Conservation (phyloP, 1,139 yeast genomes). For the Meyerozyma smithsonii region DNA sequence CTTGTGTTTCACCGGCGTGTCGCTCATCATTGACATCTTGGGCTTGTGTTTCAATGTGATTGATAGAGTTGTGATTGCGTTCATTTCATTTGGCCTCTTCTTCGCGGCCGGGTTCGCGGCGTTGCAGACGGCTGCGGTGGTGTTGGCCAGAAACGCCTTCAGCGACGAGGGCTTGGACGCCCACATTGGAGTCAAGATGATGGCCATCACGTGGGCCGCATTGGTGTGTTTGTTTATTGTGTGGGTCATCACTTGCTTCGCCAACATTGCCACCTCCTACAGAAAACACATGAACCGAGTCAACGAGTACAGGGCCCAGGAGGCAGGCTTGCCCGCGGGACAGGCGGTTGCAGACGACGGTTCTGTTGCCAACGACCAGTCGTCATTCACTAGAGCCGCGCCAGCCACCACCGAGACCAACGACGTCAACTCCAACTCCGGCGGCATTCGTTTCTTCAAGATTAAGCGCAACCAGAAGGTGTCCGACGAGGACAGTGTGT, state of each 20-base stretch:
- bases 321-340: slow-evolving; percentile 10
- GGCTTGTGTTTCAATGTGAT: slow-evolving; percentile 49
- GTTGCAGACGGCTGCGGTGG: slow-evolving; percentile 63
- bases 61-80: slow-evolving; percentile 51
- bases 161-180: slow-evolving; percentile 35
- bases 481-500: slow-evolving; percentile 60
- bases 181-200: slow-evolving; percentile 50
- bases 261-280: slow-evolving; percentile 46
- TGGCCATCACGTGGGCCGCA: slow-evolving; percentile 71
- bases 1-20: slow-evolving; percentile 47
- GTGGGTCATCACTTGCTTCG: slow-evolving; percentile 52
- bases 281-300: slow-evolving; percentile 40
- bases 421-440: slow-evolving; percentile 35
- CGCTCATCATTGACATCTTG: slow-evolving; percentile 35
- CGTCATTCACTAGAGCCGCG: slow-evolving; percentile 42
- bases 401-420: slow-evolving; percentile 25
- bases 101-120: slow-evolving; percentile 58
- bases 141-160: slow-evolving; percentile 64
- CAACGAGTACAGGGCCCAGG: slow-evolving; percentile 17
- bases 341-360: slow-evolving; percentile 10
- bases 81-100: slow-evolving; percentile 48
- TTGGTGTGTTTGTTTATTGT: slow-evolving; percentile 49
- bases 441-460: slow-evolving; percentile 76
- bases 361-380: slow-evolving; percentile 26
- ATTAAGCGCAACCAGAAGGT: slow-evolving; percentile 64